Evolutionary conservation across 2,329 filamentous ascomycete species (phyloP).

Genomic region (Neonectria coccinea): DNA sequence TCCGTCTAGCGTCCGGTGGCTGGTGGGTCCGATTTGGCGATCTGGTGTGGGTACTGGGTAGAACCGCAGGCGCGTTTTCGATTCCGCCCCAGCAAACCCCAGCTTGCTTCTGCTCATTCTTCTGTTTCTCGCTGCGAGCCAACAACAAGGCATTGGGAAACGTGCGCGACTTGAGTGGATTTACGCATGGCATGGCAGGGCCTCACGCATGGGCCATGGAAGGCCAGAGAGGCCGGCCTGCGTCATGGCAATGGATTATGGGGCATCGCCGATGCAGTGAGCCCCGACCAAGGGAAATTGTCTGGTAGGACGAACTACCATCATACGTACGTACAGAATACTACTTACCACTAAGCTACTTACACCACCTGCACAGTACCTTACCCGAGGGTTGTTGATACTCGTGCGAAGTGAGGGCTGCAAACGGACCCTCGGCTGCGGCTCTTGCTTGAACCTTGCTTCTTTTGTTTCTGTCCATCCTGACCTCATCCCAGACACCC

Average conservation of each 20-base stretch:
- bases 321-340: background rate
- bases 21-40: constrained; percentile 24
- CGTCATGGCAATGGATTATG: background rate
- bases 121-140: background rate
- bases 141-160: background rate
- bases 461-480: background rate
- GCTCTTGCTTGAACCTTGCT: constrained; percentile 32
- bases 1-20: constrained; percentile 27
- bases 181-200: background rate
- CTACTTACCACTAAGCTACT: background rate
- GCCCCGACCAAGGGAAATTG: background rate
- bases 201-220: background rate
- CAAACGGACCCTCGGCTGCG: constrained; percentile 26
- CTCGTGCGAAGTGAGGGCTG: constrained; percentile 19
- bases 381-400: constrained; percentile 12
- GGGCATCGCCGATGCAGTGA: constrained; percentile 1
- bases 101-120: constrained; percentile 17
- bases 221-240: constrained; percentile 4
- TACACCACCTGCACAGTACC: constrained; percentile 5
- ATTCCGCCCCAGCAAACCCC: constrained; percentile 14
- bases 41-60: constrained; percentile 19
- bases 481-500: constrained; percentile 18
- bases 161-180: constrained; percentile 8
- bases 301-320: constrained; percentile 11
- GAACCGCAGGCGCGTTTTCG: constrained; percentile 14